A percentile compares a stretch with the other conserved stretches of the same genome.
Evolutionary conservation across 2,329 filamentous ascomycete species (phyloP).

Genomic region (Elsinoe necatrix): DNA sequence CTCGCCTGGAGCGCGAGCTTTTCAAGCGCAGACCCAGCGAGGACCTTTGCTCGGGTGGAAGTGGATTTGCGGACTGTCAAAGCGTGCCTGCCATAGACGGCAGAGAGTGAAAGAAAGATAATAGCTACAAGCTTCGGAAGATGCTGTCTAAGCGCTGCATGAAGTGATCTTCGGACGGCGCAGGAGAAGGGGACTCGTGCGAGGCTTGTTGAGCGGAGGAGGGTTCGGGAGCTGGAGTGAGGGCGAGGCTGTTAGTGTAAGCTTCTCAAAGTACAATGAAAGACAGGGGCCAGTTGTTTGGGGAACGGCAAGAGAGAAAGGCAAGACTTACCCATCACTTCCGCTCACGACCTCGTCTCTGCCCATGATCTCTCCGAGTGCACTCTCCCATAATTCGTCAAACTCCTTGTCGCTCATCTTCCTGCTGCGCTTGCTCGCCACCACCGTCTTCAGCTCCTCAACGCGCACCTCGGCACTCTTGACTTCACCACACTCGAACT

Average conservation of each 20-base stretch:
- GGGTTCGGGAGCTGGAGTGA: slow-evolving; percentile 63
- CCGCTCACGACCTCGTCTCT: slow-evolving; percentile 53
- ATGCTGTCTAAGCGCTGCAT: slow-evolving; percentile 77
- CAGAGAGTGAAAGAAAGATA: slow-evolving; percentile 38
- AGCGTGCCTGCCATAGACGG: slow-evolving; percentile 56
- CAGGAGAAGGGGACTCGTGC: slow-evolving; percentile 82
- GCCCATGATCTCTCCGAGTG: slow-evolving; percentile 60
- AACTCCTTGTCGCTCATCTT: slow-evolving; percentile 83
- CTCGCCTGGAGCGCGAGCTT: slow-evolving; percentile 76
- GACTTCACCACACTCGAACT: slow-evolving; percentile 79
- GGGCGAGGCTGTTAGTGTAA: slow-evolving; percentile 75
- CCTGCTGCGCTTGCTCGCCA: slow-evolving; percentile 68
- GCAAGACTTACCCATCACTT: slow-evolving; percentile 49
- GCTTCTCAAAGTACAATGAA: slow-evolving; percentile 20
- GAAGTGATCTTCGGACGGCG: slow-evolving; percentile 67
- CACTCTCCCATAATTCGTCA: slow-evolving; percentile 73
- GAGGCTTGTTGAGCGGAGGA: slow-evolving; percentile 78
- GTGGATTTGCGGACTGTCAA: slow-evolving; percentile 57
- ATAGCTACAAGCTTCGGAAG: slow-evolving; percentile 68
- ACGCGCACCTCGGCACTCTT: slow-evolving; percentile 59
- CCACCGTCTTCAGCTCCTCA: slow-evolving; percentile 64
- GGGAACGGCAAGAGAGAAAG: slow-evolving; percentile 19
- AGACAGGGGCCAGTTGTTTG: not conserved
- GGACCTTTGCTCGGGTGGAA: slow-evolving; percentile 64
- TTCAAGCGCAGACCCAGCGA: slow-evolving; percentile 79